Evolutionary conservation across 2,329 filamentous ascomycete genomes (phyloP).

Genomic region (Albifimbria verrucaria): DNA sequence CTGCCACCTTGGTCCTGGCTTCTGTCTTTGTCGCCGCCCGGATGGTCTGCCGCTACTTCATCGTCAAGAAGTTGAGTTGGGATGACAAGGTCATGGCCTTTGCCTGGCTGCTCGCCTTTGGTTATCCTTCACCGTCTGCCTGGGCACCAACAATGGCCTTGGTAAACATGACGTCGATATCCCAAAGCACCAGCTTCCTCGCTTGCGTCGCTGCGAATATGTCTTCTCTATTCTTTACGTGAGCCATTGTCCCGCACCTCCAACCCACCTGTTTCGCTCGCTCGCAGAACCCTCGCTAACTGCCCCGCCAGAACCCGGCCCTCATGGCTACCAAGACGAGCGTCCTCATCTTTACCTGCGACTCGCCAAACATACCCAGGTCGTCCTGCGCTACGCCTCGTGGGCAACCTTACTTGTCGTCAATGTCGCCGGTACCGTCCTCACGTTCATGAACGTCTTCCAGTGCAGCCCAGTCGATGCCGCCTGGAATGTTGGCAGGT

Average conservation of each 20-base stretch:
- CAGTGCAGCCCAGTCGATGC: constrained; percentile 76
- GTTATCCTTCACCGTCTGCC: constrained; percentile 63
- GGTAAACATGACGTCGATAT: constrained; percentile 67
- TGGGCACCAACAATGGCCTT: constrained; percentile 61
- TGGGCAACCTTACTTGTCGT: constrained; percentile 75
- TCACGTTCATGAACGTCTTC: constrained; percentile 84
- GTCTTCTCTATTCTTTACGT: constrained; percentile 63
- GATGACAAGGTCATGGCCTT: constrained; percentile 81
- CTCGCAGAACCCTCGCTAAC: constrained; percentile 7
- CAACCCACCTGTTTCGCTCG: background rate
- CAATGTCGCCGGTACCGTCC: constrained; percentile 71
- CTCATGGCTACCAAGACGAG: constrained; percentile 91
- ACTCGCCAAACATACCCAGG: constrained; percentile 73
- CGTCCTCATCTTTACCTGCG: constrained; percentile 90
- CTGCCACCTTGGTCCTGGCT: constrained; percentile 64
- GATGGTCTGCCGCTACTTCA: constrained; percentile 66
- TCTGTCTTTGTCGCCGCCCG: constrained; percentile 73
- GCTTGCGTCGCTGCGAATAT: constrained; percentile 60
- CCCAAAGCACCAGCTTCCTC: constrained; percentile 38
- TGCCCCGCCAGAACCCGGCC: constrained; percentile 66
- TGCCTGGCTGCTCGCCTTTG: constrained; percentile 74
- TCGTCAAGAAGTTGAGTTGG: constrained; percentile 68
- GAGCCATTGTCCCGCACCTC: constrained; percentile 19
- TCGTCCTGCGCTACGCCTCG: constrained; percentile 76
- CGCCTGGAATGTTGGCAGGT: constrained; percentile 52